Percentiles rank a stretch among this genome's conserved stretches.
phyloP scores from a whole-genome alignment of 2,329 filamentous ascomycete genomes.

The Apiospora rasikravindrae region DNA sequence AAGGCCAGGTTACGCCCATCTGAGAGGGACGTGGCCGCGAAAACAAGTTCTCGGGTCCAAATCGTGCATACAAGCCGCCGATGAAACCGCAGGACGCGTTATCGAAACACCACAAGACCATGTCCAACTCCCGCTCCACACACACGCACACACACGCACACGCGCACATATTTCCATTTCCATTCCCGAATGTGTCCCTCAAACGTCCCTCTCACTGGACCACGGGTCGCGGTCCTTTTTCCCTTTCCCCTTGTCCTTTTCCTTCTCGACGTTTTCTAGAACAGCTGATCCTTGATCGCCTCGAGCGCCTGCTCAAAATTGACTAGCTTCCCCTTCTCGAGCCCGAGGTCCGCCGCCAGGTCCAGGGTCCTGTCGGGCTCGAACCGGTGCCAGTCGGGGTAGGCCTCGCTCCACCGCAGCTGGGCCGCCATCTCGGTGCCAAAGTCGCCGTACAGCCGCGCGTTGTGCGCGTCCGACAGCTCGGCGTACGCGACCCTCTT shows the following conservation, averaged over 20 bases:
- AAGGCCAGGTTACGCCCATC: not conserved
- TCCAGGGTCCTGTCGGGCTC: conserved; percentile 5
- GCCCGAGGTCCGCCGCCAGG: conserved; percentile 16
- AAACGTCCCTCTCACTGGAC: not conserved
- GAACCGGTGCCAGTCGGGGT: conserved; percentile 24
- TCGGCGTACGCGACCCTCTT: conserved; percentile 21
- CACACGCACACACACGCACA: conserved; percentile 1
- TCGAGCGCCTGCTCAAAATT: not conserved
- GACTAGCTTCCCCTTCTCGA: not conserved
- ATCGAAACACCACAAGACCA: conserved; percentile 4
- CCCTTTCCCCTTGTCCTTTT: not conserved
- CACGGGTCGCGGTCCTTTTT: not conserved
- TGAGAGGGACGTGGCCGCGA: not conserved
- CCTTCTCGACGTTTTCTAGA: not conserved
- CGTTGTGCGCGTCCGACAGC: conserved; percentile 17
- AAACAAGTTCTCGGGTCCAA: not conserved
- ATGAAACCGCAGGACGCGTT: conserved; percentile 14
- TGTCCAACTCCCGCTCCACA: not conserved
- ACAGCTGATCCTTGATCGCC: conserved; percentile 13
- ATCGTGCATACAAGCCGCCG: not conserved
- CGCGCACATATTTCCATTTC: not conserved
- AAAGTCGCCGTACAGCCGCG: conserved; percentile 22
- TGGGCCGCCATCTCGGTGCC: conserved; percentile 24
- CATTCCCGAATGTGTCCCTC: not conserved
- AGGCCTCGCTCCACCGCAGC: conserved; percentile 26